Conservation (phyloP, 768 basidiomycete genomes). For the Auricularia heimuer region DNA sequence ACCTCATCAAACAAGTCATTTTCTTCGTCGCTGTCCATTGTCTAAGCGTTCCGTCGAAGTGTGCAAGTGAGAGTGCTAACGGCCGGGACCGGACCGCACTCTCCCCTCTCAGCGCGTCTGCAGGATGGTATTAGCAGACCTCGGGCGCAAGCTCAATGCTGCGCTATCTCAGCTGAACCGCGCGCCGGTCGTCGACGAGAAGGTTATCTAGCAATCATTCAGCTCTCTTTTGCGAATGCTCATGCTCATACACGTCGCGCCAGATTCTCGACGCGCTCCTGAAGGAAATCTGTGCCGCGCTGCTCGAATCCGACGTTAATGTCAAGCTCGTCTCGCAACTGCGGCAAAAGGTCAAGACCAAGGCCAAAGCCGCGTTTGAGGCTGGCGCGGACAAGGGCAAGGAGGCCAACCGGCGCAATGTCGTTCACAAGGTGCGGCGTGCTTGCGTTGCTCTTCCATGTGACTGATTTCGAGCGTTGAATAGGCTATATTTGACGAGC, state of each 20-base stretch:
- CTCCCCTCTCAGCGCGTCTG: constrained; percentile 9
- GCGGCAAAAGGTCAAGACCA: constrained; percentile 81
- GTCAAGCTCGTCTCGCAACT: constrained; percentile 88
- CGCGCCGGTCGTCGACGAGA: constrained; percentile 83
- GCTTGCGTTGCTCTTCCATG: background rate
- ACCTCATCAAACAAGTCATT: constrained; percentile 35
- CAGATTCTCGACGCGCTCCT: constrained; percentile 90
- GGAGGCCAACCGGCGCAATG: constrained; percentile 72
- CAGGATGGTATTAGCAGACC: constrained; percentile 89
- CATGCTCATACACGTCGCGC: background rate
- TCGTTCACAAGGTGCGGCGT: constrained; percentile 75
- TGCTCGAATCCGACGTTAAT: constrained; percentile 96
- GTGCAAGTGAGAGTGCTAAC: no score
- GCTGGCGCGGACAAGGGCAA: constrained; percentile 57
- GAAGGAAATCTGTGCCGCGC: constrained; percentile 89
- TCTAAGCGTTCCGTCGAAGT: background rate
- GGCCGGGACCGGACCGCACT: background rate
- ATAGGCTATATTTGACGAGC: constrained; percentile 93
- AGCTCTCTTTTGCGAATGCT: background rate
- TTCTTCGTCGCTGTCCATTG: constrained; percentile 54
- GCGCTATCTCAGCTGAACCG: constrained; percentile 85
- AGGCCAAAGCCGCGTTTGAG: constrained; percentile 77
- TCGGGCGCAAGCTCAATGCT: constrained; percentile 87
- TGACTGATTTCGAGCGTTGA: background rate
- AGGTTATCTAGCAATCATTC: constrained; percentile 36